Conservation (phyloP, 805 yeast species). For the Pichia manshurica region DNA sequence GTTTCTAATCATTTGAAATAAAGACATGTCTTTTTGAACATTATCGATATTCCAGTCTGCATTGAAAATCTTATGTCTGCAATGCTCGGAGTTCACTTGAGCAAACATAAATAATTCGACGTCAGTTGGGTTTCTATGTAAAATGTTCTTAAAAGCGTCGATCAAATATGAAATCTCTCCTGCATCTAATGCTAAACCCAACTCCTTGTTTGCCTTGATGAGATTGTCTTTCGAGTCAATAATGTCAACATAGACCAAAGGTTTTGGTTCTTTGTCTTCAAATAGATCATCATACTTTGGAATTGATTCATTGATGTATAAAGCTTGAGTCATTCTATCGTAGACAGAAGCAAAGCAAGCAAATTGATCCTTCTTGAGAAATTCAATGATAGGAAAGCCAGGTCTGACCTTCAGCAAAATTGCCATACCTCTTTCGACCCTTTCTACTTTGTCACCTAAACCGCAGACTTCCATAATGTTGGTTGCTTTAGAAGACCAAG, state of each 20-base stretch:
- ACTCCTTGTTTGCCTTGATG: conserved; percentile 66
- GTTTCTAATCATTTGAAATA: conserved; percentile 93
- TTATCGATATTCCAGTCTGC: conserved; percentile 98
- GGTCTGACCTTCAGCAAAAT: conserved; percentile 64
- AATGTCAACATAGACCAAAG: conserved; percentile 69
- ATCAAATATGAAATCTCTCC: conserved; percentile 89
- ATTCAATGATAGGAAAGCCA: conserved; percentile 60
- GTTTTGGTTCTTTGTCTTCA: conserved; percentile 74
- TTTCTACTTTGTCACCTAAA: conserved; percentile 57
- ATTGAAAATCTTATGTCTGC: conserved; percentile 97
- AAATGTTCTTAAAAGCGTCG: conserved; percentile 68
- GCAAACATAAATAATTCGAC: conserved; percentile 99
- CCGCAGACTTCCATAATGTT: conserved; percentile 90
- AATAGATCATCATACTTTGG: conserved; percentile 70
- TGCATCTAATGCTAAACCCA: conserved; percentile 91
- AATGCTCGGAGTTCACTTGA: conserved; percentile 98
- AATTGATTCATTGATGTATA: conserved; percentile 47
- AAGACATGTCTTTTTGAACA: conserved; percentile 59
- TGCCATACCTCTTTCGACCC: conserved; percentile 89
- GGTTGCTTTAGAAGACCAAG: conserved; percentile 99
- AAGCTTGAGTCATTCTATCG: conserved; percentile 91
- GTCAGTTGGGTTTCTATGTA: conserved; percentile 91
- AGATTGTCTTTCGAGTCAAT: conserved; percentile 53
- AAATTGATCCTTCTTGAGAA: conserved; percentile 41
- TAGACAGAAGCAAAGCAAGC: conserved; percentile 65